phyloP scores from a whole-genome alignment of 208 protist species.

The Leishmania gerbilli region DNA sequence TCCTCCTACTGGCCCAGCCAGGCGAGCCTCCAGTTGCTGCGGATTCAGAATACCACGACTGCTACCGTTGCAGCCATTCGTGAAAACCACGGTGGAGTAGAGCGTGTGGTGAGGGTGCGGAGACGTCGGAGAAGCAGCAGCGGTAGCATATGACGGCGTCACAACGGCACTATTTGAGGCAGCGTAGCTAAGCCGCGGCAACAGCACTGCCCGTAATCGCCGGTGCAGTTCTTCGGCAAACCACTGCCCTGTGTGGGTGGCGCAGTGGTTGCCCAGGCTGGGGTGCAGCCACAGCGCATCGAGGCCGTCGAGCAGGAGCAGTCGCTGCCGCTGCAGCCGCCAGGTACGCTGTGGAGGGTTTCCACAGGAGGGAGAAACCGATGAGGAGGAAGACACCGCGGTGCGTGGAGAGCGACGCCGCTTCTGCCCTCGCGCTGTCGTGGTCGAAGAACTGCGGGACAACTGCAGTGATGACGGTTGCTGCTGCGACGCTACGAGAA shows the following conservation, averaged over 20 bases:
- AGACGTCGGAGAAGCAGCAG: background rate
- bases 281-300: constrained; percentile 31
- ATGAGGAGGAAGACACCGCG: background rate
- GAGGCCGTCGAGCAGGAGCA: constrained; percentile 25
- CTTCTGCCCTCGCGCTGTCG: background rate
- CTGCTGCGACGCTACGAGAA: background rate
- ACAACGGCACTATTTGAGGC: background rate
- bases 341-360: background rate
- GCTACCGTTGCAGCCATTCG: constrained; percentile 23
- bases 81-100: constrained; percentile 19
- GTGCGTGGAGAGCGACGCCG: background rate
- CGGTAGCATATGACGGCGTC: background rate
- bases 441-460: background rate
- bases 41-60: background rate
- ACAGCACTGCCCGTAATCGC: constrained; percentile 32
- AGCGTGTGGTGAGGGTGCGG: background rate
- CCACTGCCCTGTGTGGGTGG: constrained; percentile 36
- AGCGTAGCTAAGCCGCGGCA: constrained; percentile 2
- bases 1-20: background rate
- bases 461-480: background rate
- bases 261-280: constrained; percentile 21
- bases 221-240: constrained; percentile 46
- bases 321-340: constrained; percentile 24
- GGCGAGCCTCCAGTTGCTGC: constrained; percentile 3
- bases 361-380: background rate